Evolutionary conservation across 306 rosid species (phyloP).

Genomic region (Pterocarpus santalinus): DNA sequence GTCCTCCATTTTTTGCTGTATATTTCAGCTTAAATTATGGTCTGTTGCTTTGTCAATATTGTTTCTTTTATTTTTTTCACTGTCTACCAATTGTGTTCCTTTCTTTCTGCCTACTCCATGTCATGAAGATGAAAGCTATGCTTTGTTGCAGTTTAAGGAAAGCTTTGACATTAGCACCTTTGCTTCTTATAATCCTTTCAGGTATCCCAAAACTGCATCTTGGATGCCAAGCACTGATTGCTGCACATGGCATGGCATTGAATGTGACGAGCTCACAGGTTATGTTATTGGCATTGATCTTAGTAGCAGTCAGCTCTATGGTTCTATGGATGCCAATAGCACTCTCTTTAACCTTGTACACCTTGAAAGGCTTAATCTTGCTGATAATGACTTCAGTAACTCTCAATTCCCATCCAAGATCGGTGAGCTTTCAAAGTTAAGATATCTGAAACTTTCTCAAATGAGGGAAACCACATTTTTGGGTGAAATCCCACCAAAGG

Average conservation of each 20-base stretch:
- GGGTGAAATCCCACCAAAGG: conserved; percentile 32
- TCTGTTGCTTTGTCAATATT: neutral
- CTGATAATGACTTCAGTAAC: conserved; percentile 45
- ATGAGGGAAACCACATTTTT: neutral
- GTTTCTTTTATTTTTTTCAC: conserved; percentile 16
- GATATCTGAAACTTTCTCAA: conserved; percentile 10
- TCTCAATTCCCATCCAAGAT: conserved; percentile 49
- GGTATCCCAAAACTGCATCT: conserved; percentile 44
- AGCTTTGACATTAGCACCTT: conserved; percentile 7
- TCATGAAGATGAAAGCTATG: conserved; percentile 37
- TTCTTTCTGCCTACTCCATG: too few species aligned
- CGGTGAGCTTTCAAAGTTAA: conserved; percentile 22
- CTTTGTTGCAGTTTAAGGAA: conserved; percentile 44
- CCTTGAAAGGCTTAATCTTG: conserved; percentile 38
- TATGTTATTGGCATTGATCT: conserved; percentile 41
- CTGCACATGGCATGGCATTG: conserved; percentile 48
- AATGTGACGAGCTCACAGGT: conserved; percentile 36
- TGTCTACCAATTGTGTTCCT: neutral
- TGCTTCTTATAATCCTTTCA: neutral
- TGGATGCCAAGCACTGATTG: conserved; percentile 44
- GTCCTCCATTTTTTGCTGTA: too few species aligned
- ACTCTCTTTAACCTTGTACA: conserved; percentile 4
- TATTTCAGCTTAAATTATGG: too few species aligned
- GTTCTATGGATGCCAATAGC: neutral
- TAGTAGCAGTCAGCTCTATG: conserved; percentile 39